A percentile compares a stretch with the other conserved stretches of the same genome.
Evolutionary conservation across 2,329 filamentous ascomycete species (phyloP).

Genomic region (Alternaria longipes): DNA sequence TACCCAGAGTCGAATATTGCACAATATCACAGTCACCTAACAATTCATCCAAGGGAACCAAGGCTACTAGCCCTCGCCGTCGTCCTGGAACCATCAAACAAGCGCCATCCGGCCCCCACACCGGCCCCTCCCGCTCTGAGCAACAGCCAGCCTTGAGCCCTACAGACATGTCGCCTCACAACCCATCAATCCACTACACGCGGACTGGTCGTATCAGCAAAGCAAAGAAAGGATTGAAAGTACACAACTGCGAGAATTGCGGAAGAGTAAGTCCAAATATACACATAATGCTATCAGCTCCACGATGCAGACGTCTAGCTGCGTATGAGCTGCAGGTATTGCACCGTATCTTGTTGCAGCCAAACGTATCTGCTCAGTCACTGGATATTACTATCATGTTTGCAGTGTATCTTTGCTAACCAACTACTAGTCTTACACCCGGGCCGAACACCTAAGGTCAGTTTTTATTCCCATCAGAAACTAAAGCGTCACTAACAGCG

Average conservation of each 20-base stretch:
- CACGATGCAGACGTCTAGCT: slow-evolving; percentile 8
- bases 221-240: slow-evolving; percentile 58
- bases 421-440: slow-evolving; percentile 55
- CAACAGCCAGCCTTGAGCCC: slow-evolving; percentile 45
- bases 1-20: slow-evolving; percentile 30
- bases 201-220: slow-evolving; percentile 59
- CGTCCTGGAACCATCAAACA: slow-evolving; percentile 37
- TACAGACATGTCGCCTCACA: slow-evolving; percentile 39
- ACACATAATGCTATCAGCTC: background rate
- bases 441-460: slow-evolving; percentile 58
- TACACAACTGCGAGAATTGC: slow-evolving; percentile 57
- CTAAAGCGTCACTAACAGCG: slow-evolving; percentile 13
- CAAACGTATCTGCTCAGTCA: background rate
- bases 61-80: slow-evolving; percentile 37
- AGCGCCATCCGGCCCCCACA: slow-evolving; percentile 34
- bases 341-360: background rate
- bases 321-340: slow-evolving; percentile 1
- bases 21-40: slow-evolving; percentile 40
- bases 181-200: slow-evolving; percentile 52
- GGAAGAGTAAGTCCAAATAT: slow-evolving; percentile 54
- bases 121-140: slow-evolving; percentile 41
- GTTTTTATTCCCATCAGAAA: background rate
- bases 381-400: background rate
- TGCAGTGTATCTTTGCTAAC: slow-evolving; percentile 29
- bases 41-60: slow-evolving; percentile 34